phyloP scores from a whole-genome alignment of 1,284 basidiomycete species.

The Heliocybe sulcata region DNA sequence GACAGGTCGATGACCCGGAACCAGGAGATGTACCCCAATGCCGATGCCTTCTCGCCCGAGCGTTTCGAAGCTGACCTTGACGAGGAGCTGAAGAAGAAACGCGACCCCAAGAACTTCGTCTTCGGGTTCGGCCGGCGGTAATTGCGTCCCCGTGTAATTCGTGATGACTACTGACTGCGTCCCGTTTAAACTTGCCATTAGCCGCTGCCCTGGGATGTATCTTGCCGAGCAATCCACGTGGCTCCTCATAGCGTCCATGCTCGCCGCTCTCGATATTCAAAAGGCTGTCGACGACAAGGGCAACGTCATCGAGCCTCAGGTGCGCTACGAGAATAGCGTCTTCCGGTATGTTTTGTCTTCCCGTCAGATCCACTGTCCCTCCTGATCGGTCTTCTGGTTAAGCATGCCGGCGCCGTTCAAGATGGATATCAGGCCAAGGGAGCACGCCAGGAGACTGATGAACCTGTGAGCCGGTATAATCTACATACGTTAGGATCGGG shows the following conservation, averaged over 20 bases:
- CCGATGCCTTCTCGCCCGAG: conserved; percentile 29
- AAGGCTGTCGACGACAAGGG: conserved; percentile 11
- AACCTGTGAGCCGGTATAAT: background rate
- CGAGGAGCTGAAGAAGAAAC: conserved; percentile 17
- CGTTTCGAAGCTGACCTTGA: conserved; percentile 23
- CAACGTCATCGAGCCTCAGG: conserved; percentile 12
- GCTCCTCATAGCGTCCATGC: conserved; percentile 13
- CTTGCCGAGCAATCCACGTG: conserved; percentile 15
- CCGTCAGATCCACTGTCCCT: too few relatives aligned
- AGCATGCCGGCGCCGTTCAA: conserved; percentile 1
- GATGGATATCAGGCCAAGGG: background rate
- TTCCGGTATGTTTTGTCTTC: background rate
- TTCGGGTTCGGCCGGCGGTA: conserved; percentile 28
- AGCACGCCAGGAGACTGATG: background rate
- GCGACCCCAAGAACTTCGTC: conserved; percentile 25
- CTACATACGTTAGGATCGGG: too few relatives aligned
- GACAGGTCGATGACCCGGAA: conserved; percentile 30
- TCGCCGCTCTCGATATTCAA: conserved; percentile 14
- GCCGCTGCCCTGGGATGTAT: conserved; percentile 14
- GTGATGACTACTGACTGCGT: background rate
- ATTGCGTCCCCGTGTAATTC: background rate
- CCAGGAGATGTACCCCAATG: conserved; percentile 27
- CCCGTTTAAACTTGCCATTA: too few relatives aligned
- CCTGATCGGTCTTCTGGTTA: background rate
- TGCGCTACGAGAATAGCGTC: conserved; percentile 8